Evolutionary conservation across 768 basidiomycete species (phyloP).

Genomic region (Trametes cinnabarina): DNA sequence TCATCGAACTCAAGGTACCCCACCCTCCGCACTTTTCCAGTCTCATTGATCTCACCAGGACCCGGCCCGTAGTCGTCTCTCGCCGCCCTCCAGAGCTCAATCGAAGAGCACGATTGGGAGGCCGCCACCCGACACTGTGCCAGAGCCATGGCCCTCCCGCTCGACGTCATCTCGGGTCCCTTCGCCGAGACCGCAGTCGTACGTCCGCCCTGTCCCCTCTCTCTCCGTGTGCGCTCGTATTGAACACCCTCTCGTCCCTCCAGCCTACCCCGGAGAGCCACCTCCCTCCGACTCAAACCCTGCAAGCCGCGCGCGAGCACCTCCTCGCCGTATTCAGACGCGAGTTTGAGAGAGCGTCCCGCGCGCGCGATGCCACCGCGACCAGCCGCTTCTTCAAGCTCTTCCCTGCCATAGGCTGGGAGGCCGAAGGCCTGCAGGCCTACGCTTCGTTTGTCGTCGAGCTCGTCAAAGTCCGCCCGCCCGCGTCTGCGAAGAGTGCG

Average conservation of each 20-base stretch:
- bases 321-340: constrained; percentile 74
- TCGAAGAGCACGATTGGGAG: constrained; percentile 92
- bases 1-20: constrained; percentile 89
- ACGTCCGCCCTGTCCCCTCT: not conserved
- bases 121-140: constrained; percentile 88
- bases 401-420: constrained; percentile 94
- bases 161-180: constrained; percentile 71
- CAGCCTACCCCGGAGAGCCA: constrained; percentile 94
- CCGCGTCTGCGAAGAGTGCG: constrained; percentile 80
- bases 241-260: not conserved
- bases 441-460: constrained; percentile 94
- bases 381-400: constrained; percentile 96
- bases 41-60: constrained; percentile 30
- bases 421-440: constrained; percentile 84
- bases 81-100: constrained; percentile 51
- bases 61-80: constrained; percentile 58
- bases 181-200: constrained; percentile 91
- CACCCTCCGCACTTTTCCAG: not conserved
- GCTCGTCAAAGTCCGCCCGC: constrained; percentile 75
- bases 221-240: not conserved
- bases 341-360: constrained; percentile 83
- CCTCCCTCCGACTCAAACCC: constrained; percentile 79
- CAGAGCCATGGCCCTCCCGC: constrained; percentile 82
- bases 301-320: constrained; percentile 69
- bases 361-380: constrained; percentile 75